phyloP scores from a whole-genome alignment of 2,329 filamentous ascomycete genomes.

The Botrytis aclada region DNA sequence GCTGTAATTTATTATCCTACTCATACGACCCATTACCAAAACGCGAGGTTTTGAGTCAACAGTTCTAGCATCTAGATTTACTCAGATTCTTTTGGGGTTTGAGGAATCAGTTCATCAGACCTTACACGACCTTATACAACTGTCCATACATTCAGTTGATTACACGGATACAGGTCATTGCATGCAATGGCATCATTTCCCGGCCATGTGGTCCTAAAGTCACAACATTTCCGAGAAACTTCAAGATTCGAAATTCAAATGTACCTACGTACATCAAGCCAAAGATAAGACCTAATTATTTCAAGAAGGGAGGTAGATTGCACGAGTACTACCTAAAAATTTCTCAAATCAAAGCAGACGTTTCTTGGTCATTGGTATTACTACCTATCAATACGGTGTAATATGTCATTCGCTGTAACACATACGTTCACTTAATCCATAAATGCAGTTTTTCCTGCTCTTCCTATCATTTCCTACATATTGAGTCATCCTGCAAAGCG shows the following conservation, averaged over 20 bases:
- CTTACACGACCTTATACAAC: not conserved
- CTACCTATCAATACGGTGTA: not conserved
- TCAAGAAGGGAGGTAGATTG: not conserved
- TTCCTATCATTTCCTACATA: not conserved
- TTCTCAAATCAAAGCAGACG: not conserved
- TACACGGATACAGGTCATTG: not conserved
- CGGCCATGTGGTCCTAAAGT: not conserved
- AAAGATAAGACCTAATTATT: not conserved
- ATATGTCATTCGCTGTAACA: constrained; percentile 1
- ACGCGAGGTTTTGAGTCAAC: not conserved
- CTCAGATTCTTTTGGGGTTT: not conserved
- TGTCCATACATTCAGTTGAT: not conserved
- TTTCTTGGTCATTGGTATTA: not conserved
- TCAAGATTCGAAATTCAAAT: not conserved
- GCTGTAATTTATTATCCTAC: too few species aligned
- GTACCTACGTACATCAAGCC: not conserved
- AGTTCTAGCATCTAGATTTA: not conserved
- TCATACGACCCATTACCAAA: not conserved
- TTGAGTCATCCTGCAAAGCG: not conserved
- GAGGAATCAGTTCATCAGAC: not conserved
- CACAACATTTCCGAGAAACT: not conserved
- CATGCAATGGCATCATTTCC: not conserved
- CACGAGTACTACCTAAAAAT: not conserved
- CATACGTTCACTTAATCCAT: not conserved
- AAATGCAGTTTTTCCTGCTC: not conserved